Conservation (phyloP, 192 early-diverging fungal genomes). For the Phlyctochytrium bullatum region DNA sequence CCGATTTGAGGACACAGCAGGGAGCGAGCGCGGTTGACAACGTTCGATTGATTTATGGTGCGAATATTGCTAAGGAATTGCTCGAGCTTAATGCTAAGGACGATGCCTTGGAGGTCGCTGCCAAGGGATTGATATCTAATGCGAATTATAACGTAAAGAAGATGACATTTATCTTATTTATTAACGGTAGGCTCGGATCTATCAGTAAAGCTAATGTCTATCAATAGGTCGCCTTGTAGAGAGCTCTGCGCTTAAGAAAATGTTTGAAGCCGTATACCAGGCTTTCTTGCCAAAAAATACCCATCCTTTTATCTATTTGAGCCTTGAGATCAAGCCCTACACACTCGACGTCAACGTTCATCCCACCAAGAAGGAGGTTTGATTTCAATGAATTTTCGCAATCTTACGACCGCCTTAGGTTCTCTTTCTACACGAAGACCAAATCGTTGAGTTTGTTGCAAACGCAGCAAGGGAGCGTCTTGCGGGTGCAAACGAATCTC, state of each 20-base stretch:
- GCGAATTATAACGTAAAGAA: slow-evolving; percentile 87
- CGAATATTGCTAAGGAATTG: slow-evolving; percentile 74
- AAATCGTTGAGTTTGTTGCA: slow-evolving; percentile 66
- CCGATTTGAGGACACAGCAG: slow-evolving; percentile 75
- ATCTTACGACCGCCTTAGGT: slow-evolving; percentile 48
- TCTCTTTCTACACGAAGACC: slow-evolving; percentile 89
- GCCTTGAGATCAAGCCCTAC: slow-evolving; percentile 79
- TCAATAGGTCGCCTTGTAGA: slow-evolving; percentile 86
- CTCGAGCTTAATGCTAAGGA: slow-evolving; percentile 57
- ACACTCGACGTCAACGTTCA: slow-evolving; percentile 98
- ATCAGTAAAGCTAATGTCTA: slow-evolving; percentile 1
- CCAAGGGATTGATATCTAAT: slow-evolving; percentile 83
- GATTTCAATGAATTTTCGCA: not conserved
- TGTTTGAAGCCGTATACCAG: slow-evolving; percentile 79
- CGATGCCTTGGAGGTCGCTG: slow-evolving; percentile 51
- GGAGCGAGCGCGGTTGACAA: slow-evolving; percentile 65
- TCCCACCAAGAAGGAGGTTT: slow-evolving; percentile 88
- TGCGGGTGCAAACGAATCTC: slow-evolving; percentile 65
- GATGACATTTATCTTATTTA: slow-evolving; percentile 85
- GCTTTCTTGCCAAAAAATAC: slow-evolving; percentile 79
- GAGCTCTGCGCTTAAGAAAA: slow-evolving; percentile 71
- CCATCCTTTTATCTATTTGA: slow-evolving; percentile 89
- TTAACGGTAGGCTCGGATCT: slow-evolving; percentile 71
- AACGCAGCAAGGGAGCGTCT: slow-evolving; percentile 69
- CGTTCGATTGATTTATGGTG: slow-evolving; percentile 84